A percentile compares a stretch with the other conserved stretches of the same genome.
phyloP scores from a whole-genome alignment of 805 yeast species.

The Schwanniomyces yamadae region DNA sequence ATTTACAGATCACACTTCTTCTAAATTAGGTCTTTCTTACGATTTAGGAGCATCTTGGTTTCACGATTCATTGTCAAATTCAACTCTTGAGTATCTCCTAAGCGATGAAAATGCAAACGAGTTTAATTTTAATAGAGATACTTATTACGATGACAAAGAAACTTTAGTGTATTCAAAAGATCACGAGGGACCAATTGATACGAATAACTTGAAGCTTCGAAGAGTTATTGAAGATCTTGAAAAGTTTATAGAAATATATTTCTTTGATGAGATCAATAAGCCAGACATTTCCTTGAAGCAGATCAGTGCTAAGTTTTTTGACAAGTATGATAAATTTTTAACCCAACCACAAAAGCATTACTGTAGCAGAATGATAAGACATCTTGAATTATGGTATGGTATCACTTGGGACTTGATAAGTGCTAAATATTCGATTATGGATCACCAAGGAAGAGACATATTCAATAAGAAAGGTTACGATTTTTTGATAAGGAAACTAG shows the following conservation, averaged over 20 bases:
- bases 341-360: conserved; percentile 50
- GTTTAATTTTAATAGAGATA: conserved; percentile 24
- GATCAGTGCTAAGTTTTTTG: conserved; percentile 47
- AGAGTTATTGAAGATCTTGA: conserved; percentile 54
- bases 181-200: conserved; percentile 32
- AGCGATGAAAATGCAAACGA: conserved; percentile 9
- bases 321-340: conserved; percentile 45
- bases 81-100: conserved; percentile 43
- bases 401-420: conserved; percentile 65
- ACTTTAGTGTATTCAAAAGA: conserved; percentile 24
- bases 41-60: conserved; percentile 95
- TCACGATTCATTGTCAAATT: conserved; percentile 75
- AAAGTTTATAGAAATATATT: conserved; percentile 57
- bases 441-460: conserved; percentile 78
- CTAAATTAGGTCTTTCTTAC: conserved; percentile 36
- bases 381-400: conserved; percentile 80
- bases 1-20: conserved; percentile 42
- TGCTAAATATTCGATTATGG: conserved; percentile 65
- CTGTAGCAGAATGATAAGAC: conserved; percentile 53
- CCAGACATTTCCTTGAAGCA: conserved; percentile 54
- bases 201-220: conserved; percentile 23
- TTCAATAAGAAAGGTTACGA: conserved; percentile 61
- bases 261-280: conserved; percentile 46
- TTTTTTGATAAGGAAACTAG: conserved; percentile 44
- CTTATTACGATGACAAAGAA: conserved; percentile 50